Base-by-base conservation (phyloP, 208 protist species). In the Zelonia costaricensis region DNA sequence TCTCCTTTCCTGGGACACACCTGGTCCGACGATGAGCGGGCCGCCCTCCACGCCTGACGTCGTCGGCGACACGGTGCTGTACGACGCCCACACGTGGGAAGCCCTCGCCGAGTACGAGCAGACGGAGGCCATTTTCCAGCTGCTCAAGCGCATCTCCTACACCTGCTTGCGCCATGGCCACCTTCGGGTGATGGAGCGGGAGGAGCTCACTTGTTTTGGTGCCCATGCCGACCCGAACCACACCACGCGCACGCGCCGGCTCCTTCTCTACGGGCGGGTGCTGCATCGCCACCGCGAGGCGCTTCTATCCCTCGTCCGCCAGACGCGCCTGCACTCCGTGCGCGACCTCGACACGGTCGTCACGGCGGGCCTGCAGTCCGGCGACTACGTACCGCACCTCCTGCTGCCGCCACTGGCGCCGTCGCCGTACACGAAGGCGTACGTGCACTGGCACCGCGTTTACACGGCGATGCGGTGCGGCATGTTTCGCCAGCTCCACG, bases 381-480 rank as follows among this genome's bases (percentile, higher is more conserved):
- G 81, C 5, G 90, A 96, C 60, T 23, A 51, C n/a, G 54, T 96
- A 20, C 90, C 90, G 2, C 58, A 73, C 52, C 20, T 80, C 9
- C 30, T 88, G 51, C 40, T 96, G 27, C 45, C 79, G 16, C 84
- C 90, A 36, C 74, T 96, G n/a, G 61, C 74, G 15, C 65, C 74
- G 48, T 82, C 57, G 30, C 30, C 52, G 13, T 80, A 80, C 40
- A 78, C 75, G 13, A 66, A 61, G 22, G 77, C 74, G 28, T 84
- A 79, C 49, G 51, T 76, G 28, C 59, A 57, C 22, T 96, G 90
- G 87, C 64, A 84, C 47, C 65, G 58, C 25, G 74, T 80, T 28
- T 79, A 70, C 52, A 86, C 62, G 45, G 90, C 90, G 20, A 91
- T 93, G 76, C 71, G 63, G 31, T 88, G 78, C 67, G 90, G 90